A percentile compares a stretch with the other conserved stretches of the same genome.
Conservation (phyloP, 2,329 filamentous ascomycete genomes). For the Phaeoacremonium minimum region DNA sequence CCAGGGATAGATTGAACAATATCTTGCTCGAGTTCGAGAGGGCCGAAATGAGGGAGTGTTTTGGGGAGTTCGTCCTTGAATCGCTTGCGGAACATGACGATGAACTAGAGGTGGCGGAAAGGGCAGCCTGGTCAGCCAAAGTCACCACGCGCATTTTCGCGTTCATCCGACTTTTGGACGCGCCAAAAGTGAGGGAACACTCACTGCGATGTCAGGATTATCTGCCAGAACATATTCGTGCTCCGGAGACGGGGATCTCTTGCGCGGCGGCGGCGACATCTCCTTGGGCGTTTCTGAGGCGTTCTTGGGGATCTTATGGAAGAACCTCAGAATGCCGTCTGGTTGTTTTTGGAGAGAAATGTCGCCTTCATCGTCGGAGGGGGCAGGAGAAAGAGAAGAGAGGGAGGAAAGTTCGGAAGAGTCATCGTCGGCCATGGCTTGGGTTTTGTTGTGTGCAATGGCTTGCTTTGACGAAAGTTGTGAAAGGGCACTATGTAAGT, state of each 20-base stretch:
- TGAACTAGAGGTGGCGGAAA: conserved; percentile 60
- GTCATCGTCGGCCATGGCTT: conserved; percentile 57
- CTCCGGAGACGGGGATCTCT: conserved; percentile 80
- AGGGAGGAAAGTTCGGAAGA: conserved; percentile 59
- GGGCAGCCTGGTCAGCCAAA: conserved; percentile 30
- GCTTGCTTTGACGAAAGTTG: too few species aligned
- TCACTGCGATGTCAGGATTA: conserved; percentile 86
- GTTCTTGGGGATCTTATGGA: conserved; percentile 51
- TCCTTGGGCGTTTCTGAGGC: conserved; percentile 44
- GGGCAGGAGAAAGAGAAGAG: conserved; percentile 39
- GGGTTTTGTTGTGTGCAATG: too few species aligned
- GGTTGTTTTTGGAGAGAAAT: conserved; percentile 44
- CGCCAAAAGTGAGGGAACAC: conserved; percentile 41
- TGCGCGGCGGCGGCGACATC: conserved; percentile 63
- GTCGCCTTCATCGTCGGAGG: conserved; percentile 50
- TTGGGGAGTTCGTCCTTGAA: conserved; percentile 88
- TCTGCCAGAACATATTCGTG: conserved; percentile 89
- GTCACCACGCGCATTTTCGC: conserved; percentile 47
- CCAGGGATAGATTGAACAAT: conserved; percentile 74
- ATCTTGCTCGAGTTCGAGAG: conserved; percentile 90
- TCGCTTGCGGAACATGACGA: conserved; percentile 95
- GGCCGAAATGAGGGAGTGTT: conserved; percentile 83
- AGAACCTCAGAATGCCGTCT: conserved; percentile 65
- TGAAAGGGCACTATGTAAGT: too few species aligned
- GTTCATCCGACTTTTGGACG: conserved; percentile 35